These are phyloP conservation scores for Botryotinia narcissicola DNA, from an alignment of 2,329 filamentous ascomycete species.

Conservation along the genomic window DNA sequence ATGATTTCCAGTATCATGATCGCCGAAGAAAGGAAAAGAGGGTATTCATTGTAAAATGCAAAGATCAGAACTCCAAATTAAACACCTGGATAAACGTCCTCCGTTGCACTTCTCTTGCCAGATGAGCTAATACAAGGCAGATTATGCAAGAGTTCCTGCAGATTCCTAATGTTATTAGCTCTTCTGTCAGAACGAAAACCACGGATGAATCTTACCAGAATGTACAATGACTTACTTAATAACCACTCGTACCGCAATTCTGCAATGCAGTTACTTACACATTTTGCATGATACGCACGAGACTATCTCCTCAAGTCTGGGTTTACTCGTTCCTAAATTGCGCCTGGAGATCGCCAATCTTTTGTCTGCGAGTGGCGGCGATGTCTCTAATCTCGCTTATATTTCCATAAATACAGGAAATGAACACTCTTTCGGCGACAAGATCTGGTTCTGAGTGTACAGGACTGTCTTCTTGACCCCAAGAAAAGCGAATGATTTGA, in stretches of 20 bases:
- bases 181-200: not conserved
- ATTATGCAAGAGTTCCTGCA: not conserved
- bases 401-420: not conserved
- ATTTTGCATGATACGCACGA: not conserved
- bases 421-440: constrained; percentile 12
- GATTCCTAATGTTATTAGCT: not conserved
- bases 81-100: not conserved
- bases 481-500: constrained; percentile 19
- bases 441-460: constrained; percentile 23
- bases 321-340: not conserved
- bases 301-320: not conserved
- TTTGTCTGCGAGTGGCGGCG: not conserved
- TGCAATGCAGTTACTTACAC: not conserved
- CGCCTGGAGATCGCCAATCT: not conserved
- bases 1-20: not conserved
- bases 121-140: not conserved
- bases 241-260: not conserved
- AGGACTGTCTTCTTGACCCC: constrained; percentile 16
- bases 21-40: not conserved
- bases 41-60: not conserved
- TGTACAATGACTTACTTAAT: not conserved
- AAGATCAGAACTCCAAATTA: not conserved
- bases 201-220: not conserved
- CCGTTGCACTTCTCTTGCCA: not conserved
- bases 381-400: not conserved